These are phyloP conservation scores for Austroboletus eburneus DNA, from an alignment of 768 basidiomycete species.

Conservation along the genomic window DNA sequence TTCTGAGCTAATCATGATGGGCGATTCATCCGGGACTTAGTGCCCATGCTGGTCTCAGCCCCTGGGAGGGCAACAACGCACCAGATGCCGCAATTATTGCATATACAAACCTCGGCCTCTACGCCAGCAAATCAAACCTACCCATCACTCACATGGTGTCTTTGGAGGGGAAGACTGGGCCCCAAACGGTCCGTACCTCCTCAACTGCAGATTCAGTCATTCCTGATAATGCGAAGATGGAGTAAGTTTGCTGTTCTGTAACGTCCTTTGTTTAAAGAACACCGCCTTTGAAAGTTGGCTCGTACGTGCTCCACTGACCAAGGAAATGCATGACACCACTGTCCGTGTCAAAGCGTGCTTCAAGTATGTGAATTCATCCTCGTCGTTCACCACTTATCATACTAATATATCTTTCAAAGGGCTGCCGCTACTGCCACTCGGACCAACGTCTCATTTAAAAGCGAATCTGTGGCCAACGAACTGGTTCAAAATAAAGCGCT, in stretches of 20 bases:
- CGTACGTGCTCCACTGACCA: constrained; percentile 65
- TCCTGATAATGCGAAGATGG: too few relatives aligned
- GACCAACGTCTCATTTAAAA: constrained; percentile 46
- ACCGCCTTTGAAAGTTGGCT: constrained; percentile 58
- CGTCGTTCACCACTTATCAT: neutral
- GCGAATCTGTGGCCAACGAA: constrained; percentile 41
- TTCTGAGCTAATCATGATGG: neutral
- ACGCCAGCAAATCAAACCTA: too few relatives aligned
- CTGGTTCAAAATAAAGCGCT: constrained; percentile 66
- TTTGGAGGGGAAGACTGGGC: too few relatives aligned
- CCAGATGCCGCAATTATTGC: constrained; percentile 85
- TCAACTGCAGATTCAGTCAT: constrained; percentile 62
- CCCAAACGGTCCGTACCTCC: too few relatives aligned
- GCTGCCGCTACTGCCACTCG: constrained; percentile 67
- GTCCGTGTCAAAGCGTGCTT: constrained; percentile 69
- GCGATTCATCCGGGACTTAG: constrained; percentile 31
- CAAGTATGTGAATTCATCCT: constrained; percentile 41
- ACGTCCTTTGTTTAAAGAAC: too few relatives aligned
- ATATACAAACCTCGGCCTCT: constrained; percentile 75
- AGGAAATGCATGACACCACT: constrained; percentile 53
- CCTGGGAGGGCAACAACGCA: constrained; percentile 83
- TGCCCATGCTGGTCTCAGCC: constrained; percentile 78
- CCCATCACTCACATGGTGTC: too few relatives aligned
- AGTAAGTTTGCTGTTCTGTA: too few relatives aligned
- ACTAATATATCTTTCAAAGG: constrained; percentile 34